phyloP scores from a whole-genome alignment of 306 rosid species.

The Citrullus colocynthis region DNA sequence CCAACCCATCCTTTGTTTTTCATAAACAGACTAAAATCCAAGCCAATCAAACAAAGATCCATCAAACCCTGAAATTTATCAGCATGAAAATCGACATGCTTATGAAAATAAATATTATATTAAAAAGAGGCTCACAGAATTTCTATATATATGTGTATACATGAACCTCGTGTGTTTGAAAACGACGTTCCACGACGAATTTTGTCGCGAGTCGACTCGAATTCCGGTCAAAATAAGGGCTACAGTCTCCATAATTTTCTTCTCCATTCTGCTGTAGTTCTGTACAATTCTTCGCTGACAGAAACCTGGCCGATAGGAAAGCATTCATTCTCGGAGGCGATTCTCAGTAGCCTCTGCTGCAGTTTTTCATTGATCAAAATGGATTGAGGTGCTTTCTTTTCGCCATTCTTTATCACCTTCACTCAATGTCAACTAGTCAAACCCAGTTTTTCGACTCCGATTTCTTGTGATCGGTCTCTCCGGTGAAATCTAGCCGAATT shows the following conservation, averaged over 20 bases:
- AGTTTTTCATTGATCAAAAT: not conserved
- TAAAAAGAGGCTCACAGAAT: too few species aligned
- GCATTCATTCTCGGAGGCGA: too few species aligned
- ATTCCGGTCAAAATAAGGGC: not conserved
- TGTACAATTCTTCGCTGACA: not conserved
- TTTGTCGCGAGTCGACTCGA: too few species aligned
- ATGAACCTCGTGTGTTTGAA: not conserved
- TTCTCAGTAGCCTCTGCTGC: not conserved
- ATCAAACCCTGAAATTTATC: not conserved
- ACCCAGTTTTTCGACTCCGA: too few species aligned
- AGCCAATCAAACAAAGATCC: not conserved
- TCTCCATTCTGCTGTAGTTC: too few species aligned
- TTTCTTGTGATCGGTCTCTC: too few species aligned
- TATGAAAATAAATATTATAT: not conserved
- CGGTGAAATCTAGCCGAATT: too few species aligned
- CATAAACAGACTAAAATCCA: not conserved
- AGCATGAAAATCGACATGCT: not conserved
- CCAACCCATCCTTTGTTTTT: not conserved
- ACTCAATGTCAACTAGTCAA: too few species aligned
- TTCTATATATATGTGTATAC: not conserved
- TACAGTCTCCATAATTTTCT: too few species aligned
- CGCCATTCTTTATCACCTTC: too few species aligned
- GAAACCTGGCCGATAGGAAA: not conserved
- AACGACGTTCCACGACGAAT: not conserved
- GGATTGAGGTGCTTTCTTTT: not conserved